Evolutionary conservation across 1,284 basidiomycete genomes (phyloP), one percentile per base, ranked within the genome.

Genomic region (Cerrena zonata): DNA sequence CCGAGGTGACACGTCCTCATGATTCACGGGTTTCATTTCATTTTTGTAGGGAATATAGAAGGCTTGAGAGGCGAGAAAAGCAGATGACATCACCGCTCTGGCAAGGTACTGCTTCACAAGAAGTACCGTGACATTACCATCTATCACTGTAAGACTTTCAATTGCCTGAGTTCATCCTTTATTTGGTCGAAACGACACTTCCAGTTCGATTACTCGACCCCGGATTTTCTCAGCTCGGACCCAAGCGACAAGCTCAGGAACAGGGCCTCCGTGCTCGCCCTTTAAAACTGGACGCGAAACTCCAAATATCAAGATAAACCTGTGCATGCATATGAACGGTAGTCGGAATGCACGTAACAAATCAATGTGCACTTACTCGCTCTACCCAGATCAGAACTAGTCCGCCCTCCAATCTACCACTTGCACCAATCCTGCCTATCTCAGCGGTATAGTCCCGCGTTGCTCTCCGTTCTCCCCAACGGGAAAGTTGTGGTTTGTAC

Each of bases 351-450:
- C 30, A 34, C 15, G 15, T 34, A 7, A 15, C 7, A 34, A 34
- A 34, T 34, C 15, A 34, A 7, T 7, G 7, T 15, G 7, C 36
- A 57, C 67, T 45, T 53, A 84, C 84, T 68, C 78, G 76, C 64
- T 89, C 86, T 86, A 82, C 83, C 85, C 86, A 89, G 15, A 90
- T 63, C 55, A 88, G 81, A 3, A 87, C 71, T 18, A 89, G 63
- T 1, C 81, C 82, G 46, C 88, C 85, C 49, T 80, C 74, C n/a
- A 85, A 59, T 0, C 68, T 70, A 7, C 73, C 75, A 12, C 68
- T 58, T 1, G 70, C 67, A 0, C 74, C 71, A 0, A 82, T 64
- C 3, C 78, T 69, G 10, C 73, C 73, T 80, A 89, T 84, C 66
- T 84, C 85, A 18, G 85, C 83, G 0, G 80, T 79, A 60, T 88